phyloP scores from a whole-genome alignment of 306 rosid genomes.

The Carpinus fangiana region DNA sequence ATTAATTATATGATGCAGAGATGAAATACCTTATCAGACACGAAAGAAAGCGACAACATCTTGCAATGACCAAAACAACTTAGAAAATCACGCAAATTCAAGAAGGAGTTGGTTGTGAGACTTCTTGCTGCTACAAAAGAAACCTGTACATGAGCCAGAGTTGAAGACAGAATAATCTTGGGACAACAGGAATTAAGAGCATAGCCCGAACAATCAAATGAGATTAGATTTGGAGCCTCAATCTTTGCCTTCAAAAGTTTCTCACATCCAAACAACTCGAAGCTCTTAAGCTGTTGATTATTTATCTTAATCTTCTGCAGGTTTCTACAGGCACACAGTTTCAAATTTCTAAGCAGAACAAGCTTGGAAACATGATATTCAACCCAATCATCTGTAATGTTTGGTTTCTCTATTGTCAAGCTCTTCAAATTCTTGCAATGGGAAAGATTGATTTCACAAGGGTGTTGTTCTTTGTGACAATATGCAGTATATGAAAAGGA shows the following conservation, averaged over 20 bases:
- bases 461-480: too few species aligned
- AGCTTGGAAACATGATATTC: too few species aligned
- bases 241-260: not conserved
- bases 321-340: too few species aligned
- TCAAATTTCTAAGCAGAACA: too few species aligned
- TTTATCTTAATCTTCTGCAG: not conserved
- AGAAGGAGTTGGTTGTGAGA: not conserved
- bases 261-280: not conserved
- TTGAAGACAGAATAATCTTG: not conserved
- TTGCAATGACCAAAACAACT: slow-evolving; percentile 2
- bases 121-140: not conserved
- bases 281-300: not conserved
- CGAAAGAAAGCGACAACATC: not conserved
- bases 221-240: slow-evolving; percentile 6
- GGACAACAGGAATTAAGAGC: too few species aligned
- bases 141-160: not conserved
- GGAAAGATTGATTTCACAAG: too few species aligned
- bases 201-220: not conserved
- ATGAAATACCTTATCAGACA: not conserved
- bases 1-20: not conserved
- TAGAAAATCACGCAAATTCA: not conserved
- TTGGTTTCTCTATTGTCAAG: too few species aligned
- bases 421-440: too few species aligned
- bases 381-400: too few species aligned
- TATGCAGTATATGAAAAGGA: too few species aligned